A percentile compares a stretch with the other conserved stretches of the same genome.
Evolutionary conservation across 1,284 basidiomycete species (phyloP).

Genomic region (Cryptococcus sp.): DNA sequence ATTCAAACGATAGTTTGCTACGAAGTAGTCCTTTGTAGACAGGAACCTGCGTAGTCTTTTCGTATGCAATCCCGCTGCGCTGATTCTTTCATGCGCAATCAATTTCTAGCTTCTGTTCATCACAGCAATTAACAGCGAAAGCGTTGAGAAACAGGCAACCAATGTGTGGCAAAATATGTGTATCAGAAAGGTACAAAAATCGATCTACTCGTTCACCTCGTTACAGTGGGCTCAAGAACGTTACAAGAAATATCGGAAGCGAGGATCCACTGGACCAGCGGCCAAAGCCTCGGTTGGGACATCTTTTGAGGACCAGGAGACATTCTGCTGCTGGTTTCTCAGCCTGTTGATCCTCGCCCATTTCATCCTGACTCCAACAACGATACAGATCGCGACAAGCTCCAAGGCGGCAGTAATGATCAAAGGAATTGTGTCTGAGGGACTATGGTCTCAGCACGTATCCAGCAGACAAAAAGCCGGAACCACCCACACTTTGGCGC

Average conservation of each 20-base stretch:
- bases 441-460: not conserved
- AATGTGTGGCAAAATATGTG: too few relatives aligned
- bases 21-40: too few relatives aligned
- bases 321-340: conserved; percentile 56
- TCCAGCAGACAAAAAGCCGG: not conserved
- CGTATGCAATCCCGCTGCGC: too few relatives aligned
- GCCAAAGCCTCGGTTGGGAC: conserved; percentile 56
- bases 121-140: too few relatives aligned
- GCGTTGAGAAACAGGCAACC: too few relatives aligned
- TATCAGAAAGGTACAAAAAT: too few relatives aligned
- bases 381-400: conserved; percentile 24
- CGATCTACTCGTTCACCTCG: too few relatives aligned
- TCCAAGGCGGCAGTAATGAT: conserved; percentile 23
- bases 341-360: conserved; percentile 32
- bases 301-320: conserved; percentile 55
- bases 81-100: too few relatives aligned
- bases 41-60: too few relatives aligned
- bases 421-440: conserved; percentile 14
- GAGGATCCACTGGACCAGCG: conserved; percentile 55
- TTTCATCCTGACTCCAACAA: conserved; percentile 18
- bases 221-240: too few relatives aligned
- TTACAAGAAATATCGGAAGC: conserved; percentile 57
- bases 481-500: not conserved
- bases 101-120: too few relatives aligned
- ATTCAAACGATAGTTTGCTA: too few relatives aligned